Conservation (phyloP, 257 asterid species). For the Solanum megistacrolobum region DNA sequence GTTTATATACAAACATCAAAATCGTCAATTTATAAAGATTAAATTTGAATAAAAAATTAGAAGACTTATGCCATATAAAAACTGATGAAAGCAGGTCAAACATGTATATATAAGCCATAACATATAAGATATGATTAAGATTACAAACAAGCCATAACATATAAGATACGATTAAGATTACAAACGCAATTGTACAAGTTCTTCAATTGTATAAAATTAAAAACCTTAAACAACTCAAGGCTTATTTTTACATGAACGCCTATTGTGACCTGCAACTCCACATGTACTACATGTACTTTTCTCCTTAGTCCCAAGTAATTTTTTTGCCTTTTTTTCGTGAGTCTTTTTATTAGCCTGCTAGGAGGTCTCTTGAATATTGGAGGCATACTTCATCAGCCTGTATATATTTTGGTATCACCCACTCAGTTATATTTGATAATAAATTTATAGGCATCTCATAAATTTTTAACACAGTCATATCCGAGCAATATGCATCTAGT, state of each 20-base stretch:
- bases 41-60: too few species aligned
- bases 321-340: background rate
- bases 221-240: background rate
- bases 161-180: background rate
- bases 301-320: background rate
- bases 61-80: too few species aligned
- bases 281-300: background rate
- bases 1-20: too few species aligned
- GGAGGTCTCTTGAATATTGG: background rate
- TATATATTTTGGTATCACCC: background rate
- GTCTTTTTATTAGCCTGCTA: background rate
- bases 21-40: too few species aligned
- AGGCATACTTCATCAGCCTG: background rate
- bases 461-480: background rate
- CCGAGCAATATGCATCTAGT: background rate
- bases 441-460: background rate
- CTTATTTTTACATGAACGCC: background rate
- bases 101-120: background rate
- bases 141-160: background rate
- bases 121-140: background rate
- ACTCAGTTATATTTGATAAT: too few species aligned
- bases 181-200: background rate
- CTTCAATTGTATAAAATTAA: background rate
- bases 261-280: background rate
- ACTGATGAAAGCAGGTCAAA: too few species aligned